phyloP scores from a whole-genome alignment of 257 asterid species.

The Salvia miltiorrhiza region DNA sequence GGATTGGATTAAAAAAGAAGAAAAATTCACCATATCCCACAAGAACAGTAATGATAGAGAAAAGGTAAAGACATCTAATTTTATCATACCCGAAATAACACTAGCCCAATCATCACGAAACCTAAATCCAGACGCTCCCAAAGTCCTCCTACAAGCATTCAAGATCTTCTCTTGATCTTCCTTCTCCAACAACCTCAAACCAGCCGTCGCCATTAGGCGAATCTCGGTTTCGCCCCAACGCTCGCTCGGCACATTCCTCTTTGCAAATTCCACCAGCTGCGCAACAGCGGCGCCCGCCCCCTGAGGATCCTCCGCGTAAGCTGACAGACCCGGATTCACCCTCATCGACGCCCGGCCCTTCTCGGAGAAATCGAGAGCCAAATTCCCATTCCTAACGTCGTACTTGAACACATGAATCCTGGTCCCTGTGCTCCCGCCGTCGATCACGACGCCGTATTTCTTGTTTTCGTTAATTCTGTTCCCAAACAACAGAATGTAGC shows the following conservation, averaged over 20 bases:
- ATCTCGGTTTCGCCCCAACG: conserved; percentile 67
- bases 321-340: conserved; percentile 89
- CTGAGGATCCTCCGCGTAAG: conserved; percentile 60
- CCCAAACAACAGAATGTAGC: conserved; percentile 51
- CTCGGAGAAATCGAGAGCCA: conserved; percentile 63
- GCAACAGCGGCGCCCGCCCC: conserved; percentile 46
- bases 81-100: conserved; percentile 73
- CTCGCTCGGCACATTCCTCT: conserved; percentile 66
- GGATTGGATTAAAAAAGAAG: neutral
- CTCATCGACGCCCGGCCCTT: conserved; percentile 71
- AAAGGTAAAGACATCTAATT: neutral
- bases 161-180: conserved; percentile 68
- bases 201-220: conserved; percentile 94
- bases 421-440: conserved; percentile 98
- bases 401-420: conserved; percentile 86
- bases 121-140: conserved; percentile 68
- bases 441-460: conserved; percentile 75
- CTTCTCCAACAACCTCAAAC: conserved; percentile 73
- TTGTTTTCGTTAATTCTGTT: conserved; percentile 19
- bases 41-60: neutral
- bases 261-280: conserved; percentile 78
- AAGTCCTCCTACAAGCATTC: conserved; percentile 58
- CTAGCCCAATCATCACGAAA: conserved; percentile 84
- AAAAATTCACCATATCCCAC: neutral
- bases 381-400: conserved; percentile 48